Evolutionary conservation across 139 green algal species (phyloP).

Genomic region (Volvox africanus): DNA sequence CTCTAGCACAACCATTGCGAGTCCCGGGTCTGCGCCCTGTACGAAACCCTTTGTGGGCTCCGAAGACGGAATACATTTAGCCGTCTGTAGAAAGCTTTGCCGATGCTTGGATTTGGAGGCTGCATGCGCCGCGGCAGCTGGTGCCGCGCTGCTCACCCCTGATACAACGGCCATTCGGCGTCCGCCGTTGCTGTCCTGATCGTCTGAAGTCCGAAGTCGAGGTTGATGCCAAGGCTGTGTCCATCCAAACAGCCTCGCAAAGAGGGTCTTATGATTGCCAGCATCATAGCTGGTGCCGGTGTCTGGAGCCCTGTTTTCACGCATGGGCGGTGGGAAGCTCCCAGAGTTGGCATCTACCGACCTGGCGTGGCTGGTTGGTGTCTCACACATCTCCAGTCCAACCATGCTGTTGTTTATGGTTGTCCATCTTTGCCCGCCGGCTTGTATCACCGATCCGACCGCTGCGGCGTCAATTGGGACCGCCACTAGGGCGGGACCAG

Average conservation of each 20-base stretch:
- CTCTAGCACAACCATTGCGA: too few relatives aligned
- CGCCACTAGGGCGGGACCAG: too few relatives aligned
- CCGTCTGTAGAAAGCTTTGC: too few relatives aligned
- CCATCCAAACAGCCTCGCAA: neutral
- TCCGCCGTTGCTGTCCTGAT: too few relatives aligned
- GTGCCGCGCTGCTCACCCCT: too few relatives aligned
- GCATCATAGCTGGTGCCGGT: neutral
- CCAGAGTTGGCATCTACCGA: neutral
- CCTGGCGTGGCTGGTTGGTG: neutral
- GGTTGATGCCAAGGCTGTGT: neutral
- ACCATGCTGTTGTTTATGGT: slow-evolving; percentile 25
- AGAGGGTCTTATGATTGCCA: neutral
- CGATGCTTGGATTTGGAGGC: too few relatives aligned
- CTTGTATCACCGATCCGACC: neutral
- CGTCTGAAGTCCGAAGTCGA: too few relatives aligned
- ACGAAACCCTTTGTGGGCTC: too few relatives aligned
- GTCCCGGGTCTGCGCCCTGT: too few relatives aligned
- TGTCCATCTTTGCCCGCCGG: neutral
- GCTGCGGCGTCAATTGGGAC: neutral
- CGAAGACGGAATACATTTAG: too few relatives aligned
- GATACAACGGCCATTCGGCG: too few relatives aligned
- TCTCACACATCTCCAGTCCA: slow-evolving; percentile 5
- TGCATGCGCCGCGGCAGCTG: too few relatives aligned
- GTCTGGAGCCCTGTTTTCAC: neutral
- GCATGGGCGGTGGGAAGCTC: neutral